Evolutionary conservation across 441 rosid genomes (phyloP).

Genomic region (Bocquillonia castaneifolia): DNA sequence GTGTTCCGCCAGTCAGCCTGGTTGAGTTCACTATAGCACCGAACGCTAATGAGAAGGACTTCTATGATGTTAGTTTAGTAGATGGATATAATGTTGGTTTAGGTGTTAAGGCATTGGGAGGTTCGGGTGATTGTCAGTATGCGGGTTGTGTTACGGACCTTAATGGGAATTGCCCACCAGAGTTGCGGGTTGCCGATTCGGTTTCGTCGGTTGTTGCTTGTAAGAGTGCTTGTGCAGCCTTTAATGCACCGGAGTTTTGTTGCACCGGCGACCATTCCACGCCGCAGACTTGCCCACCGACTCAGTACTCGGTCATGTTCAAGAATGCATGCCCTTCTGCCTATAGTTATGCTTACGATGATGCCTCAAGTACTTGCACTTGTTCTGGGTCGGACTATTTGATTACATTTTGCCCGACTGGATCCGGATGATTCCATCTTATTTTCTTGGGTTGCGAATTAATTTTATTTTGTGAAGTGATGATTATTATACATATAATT

Average conservation of each 20-base stretch:
- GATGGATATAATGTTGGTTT: conserved; percentile 83
- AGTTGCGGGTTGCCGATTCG: conserved; percentile 45
- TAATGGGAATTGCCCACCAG: conserved; percentile 59
- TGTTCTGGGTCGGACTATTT: conserved; percentile 67
- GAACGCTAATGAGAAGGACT: conserved; percentile 44
- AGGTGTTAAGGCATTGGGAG: conserved; percentile 57
- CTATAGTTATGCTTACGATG: conserved; percentile 89
- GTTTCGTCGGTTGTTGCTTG: conserved; percentile 66
- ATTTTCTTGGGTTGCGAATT: not conserved
- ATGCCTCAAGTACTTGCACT: conserved; percentile 76
- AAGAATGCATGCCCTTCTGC: conserved; percentile 86
- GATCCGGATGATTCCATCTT: conserved; percentile 20
- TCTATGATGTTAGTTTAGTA: conserved; percentile 86
- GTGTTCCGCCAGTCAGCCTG: conserved; percentile 60
- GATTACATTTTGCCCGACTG: conserved; percentile 70
- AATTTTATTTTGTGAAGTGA: too few relatives aligned
- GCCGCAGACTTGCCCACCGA: conserved; percentile 70
- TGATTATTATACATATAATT: too few relatives aligned
- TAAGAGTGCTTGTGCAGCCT: conserved; percentile 77
- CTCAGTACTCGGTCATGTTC: conserved; percentile 63
- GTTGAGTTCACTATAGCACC: conserved; percentile 71
- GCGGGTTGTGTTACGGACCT: conserved; percentile 88
- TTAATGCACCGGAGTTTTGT: conserved; percentile 64
- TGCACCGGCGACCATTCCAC: conserved; percentile 67
- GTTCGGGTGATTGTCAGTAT: conserved; percentile 64